These are phyloP conservation scores for Helotiales sp. DNA, from an alignment of 2,329 filamentous ascomycete species.

Conservation along the genomic window DNA sequence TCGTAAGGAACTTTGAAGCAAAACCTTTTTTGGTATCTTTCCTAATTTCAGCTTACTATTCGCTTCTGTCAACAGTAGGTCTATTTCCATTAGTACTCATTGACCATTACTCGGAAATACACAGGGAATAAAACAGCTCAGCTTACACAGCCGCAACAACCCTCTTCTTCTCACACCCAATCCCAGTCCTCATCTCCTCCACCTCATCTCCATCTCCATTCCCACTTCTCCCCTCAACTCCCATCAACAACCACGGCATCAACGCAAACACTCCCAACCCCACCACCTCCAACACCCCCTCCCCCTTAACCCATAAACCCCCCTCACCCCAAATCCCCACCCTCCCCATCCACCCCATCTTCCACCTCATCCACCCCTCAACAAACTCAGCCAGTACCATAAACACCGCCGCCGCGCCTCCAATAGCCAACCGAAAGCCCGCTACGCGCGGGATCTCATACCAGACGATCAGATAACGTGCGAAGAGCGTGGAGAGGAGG, in stretches of 20 bases:
- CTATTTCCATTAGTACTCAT: neutral
- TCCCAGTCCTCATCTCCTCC: slow-evolving; percentile 34
- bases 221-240: slow-evolving; percentile 32
- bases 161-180: slow-evolving; percentile 37
- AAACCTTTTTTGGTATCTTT: neutral
- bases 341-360: slow-evolving; percentile 30
- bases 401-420: slow-evolving; percentile 36
- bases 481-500: slow-evolving; percentile 36
- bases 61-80: neutral
- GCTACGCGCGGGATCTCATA: slow-evolving; percentile 41
- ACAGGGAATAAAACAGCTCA: neutral
- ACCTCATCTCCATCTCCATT: slow-evolving; percentile 37
- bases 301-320: slow-evolving; percentile 22
- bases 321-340: slow-evolving; percentile 33
- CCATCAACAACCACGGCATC: slow-evolving; percentile 40
- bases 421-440: slow-evolving; percentile 43
- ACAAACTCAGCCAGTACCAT: slow-evolving; percentile 34
- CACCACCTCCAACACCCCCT: slow-evolving; percentile 22
- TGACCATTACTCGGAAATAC: neutral
- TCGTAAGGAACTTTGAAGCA: neutral
- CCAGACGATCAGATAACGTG: slow-evolving; percentile 35
- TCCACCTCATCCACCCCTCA: slow-evolving; percentile 27
- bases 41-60: neutral
- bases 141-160: slow-evolving; percentile 32
- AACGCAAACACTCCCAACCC: slow-evolving; percentile 30